A percentile compares a stretch with the other conserved stretches of the same genome.
Evolutionary conservation across 225 moss, liverwort and hornwort genomes (phyloP).

Genomic region (Rhytidiadelphus loreus): DNA sequence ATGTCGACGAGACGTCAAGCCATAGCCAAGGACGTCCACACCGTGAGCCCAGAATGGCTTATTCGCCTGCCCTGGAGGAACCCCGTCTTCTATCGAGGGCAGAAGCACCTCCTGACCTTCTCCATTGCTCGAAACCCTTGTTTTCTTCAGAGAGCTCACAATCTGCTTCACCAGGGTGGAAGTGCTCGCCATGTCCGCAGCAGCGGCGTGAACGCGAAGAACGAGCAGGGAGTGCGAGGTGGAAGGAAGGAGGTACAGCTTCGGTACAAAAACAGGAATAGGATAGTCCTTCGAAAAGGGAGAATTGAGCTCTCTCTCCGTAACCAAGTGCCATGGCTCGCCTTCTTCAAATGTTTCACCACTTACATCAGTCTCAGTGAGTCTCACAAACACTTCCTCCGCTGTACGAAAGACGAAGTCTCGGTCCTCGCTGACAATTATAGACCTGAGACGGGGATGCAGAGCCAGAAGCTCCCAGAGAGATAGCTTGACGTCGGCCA

Average conservation of each 20-base stretch:
- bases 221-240: constrained; percentile 13
- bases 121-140: not conserved
- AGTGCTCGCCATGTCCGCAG: constrained; percentile 30
- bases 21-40: constrained; percentile 61
- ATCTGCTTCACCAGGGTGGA: constrained; percentile 23
- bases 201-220: constrained; percentile 32
- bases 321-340: constrained; percentile 22
- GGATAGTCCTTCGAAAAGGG: constrained; percentile 25
- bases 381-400: constrained; percentile 5
- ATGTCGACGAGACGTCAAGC: constrained; percentile 50
- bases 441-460: constrained; percentile 30
- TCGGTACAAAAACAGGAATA: constrained; percentile 16
- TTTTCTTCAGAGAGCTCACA: not conserved
- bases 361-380: constrained; percentile 9
- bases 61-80: constrained; percentile 62
- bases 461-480: constrained; percentile 4
- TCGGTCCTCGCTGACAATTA: not conserved
- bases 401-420: constrained; percentile 8
- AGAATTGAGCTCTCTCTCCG: constrained; percentile 27
- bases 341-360: not conserved
- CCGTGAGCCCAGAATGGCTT: constrained; percentile 94
- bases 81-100: constrained; percentile 46
- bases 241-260: constrained; percentile 20
- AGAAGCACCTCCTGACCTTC: constrained; percentile 1
- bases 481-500: not conserved